Evolutionary conservation across 1,284 basidiomycete species (phyloP).

Genomic region (Coriolopsis trogii): DNA sequence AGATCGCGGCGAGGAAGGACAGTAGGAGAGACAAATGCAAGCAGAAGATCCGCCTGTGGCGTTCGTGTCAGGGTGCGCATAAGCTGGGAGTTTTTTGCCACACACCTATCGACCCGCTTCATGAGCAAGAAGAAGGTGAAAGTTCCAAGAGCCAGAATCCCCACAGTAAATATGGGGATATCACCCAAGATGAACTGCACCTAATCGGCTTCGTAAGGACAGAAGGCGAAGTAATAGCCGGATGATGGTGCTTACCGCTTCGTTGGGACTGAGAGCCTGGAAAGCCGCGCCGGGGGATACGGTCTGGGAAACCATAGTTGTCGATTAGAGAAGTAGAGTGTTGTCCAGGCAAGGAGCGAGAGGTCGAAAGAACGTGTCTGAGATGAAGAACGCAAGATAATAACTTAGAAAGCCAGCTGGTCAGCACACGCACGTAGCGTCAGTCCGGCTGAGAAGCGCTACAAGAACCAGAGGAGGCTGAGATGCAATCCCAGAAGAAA

Average conservation of each 20-base stretch:
- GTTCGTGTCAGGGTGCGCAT: constrained; percentile 1
- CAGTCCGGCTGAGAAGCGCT: constrained; percentile 32
- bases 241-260: constrained; percentile 25
- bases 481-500: constrained; percentile 34
- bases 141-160: constrained; percentile 65
- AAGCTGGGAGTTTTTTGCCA: constrained; percentile 11
- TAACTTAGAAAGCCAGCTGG: constrained; percentile 26
- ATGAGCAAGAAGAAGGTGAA: constrained; percentile 63
- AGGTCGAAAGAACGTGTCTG: constrained; percentile 15
- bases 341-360: constrained; percentile 14
- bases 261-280: constrained; percentile 23
- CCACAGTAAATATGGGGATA: constrained; percentile 69
- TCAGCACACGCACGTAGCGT: constrained; percentile 29
- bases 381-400: constrained; percentile 8
- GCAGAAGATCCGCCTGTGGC: constrained; percentile 49
- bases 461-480: constrained; percentile 29
- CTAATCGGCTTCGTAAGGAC: constrained; percentile 37
- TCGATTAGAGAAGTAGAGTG: constrained; percentile 3
- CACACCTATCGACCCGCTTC: constrained; percentile 61
- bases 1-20: constrained; percentile 62
- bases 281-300: constrained; percentile 22
- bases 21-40: constrained; percentile 60
- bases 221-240: background rate
- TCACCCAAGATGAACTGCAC: constrained; percentile 62
- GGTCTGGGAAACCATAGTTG: constrained; percentile 14